Evolutionary conservation across 164 flowering plant genomes (phyloP).

Genomic region (Cinnamomum micranthum): DNA sequence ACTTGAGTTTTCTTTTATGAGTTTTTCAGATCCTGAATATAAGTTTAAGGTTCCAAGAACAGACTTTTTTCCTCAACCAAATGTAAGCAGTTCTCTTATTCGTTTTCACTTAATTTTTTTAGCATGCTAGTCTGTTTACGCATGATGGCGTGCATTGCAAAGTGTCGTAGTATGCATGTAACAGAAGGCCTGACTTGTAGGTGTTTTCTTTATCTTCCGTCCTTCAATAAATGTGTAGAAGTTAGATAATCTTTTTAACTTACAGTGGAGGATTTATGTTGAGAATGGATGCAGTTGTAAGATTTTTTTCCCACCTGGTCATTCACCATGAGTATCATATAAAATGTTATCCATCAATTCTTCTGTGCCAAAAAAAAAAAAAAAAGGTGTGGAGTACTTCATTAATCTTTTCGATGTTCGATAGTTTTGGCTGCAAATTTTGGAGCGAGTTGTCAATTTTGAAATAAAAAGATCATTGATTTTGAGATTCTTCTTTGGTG

Average conservation of each 20-base stretch:
- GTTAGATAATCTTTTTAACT: neutral
- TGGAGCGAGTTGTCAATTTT: too few relatives aligned
- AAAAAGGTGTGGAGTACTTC: too few relatives aligned
- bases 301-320: too few relatives aligned
- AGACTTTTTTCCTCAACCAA: constrained; percentile 93
- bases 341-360: too few relatives aligned
- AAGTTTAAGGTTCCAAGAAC: constrained; percentile 69
- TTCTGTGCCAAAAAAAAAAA: too few relatives aligned
- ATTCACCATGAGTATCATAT: too few relatives aligned
- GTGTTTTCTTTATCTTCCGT: neutral
- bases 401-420: too few relatives aligned
- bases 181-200: neutral
- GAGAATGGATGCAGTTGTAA: neutral
- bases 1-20: neutral
- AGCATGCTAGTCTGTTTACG: constrained; percentile 57
- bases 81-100: constrained; percentile 45
- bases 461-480: too few relatives aligned
- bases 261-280: neutral
- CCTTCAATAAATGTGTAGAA: neutral
- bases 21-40: constrained; percentile 76
- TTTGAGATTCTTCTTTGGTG: too few relatives aligned
- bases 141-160: too few relatives aligned
- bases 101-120: constrained; percentile 56
- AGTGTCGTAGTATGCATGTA: neutral
- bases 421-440: too few relatives aligned